Conservation (phyloP, 805 yeast species). For the Lachancea fermentati region DNA sequence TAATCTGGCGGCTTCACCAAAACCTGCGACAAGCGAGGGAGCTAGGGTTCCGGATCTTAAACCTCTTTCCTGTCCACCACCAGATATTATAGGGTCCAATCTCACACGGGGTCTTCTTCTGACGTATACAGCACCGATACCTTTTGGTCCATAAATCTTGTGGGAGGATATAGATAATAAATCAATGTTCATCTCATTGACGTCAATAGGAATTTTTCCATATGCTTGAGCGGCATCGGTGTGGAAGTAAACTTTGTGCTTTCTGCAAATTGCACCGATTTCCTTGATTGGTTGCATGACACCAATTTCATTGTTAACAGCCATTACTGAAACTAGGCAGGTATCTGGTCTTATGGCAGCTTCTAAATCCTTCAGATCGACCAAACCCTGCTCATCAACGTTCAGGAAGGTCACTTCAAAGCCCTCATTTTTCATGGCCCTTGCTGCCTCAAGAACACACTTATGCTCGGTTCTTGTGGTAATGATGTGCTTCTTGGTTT, state of each 20-base stretch:
- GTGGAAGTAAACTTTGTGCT: constrained; percentile 90
- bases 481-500: constrained; percentile 87
- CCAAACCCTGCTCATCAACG: constrained; percentile 73
- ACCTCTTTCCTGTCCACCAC: constrained; percentile 99
- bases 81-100: constrained; percentile 88
- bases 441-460: constrained; percentile 95
- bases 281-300: constrained; percentile 94
- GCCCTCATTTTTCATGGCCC: constrained; percentile 94
- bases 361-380: constrained; percentile 71
- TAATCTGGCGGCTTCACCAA: constrained; percentile 94
- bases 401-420: constrained; percentile 92
- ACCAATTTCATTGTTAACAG: constrained; percentile 97
- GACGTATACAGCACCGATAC: constrained; percentile 90
- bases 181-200: constrained; percentile 89
- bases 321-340: constrained; percentile 86
- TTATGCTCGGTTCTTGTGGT: constrained; percentile 97
- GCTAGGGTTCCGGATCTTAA: constrained; percentile 94
- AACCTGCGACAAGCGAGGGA: constrained; percentile 92
- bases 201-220: constrained; percentile 91
- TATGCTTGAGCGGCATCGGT: constrained; percentile 97
- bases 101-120: constrained; percentile 98
- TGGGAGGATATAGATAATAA: constrained; percentile 91
- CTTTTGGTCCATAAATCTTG: constrained; percentile 97
- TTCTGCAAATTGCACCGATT: constrained; percentile 82
- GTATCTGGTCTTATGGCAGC: constrained; percentile 87